Conservation (phyloP, 805 yeast genomes). For the Candida ovalis region DNA sequence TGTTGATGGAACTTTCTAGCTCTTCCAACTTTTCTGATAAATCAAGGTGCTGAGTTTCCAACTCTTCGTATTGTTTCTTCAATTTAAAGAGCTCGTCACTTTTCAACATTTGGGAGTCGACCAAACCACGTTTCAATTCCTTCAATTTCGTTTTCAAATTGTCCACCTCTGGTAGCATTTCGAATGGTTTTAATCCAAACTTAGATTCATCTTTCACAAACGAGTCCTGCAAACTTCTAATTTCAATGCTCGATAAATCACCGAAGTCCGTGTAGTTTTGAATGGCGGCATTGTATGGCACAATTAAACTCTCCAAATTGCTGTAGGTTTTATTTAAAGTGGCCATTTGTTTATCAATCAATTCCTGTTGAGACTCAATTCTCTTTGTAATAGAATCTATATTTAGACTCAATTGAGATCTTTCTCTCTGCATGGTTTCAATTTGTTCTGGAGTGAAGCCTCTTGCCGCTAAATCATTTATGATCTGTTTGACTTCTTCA, state of each 20-base stretch:
- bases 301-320: constrained; percentile 47
- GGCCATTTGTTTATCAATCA: constrained; percentile 45
- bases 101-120: constrained; percentile 41
- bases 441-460: constrained; percentile 63
- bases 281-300: constrained; percentile 52
- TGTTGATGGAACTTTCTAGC: constrained; percentile 48
- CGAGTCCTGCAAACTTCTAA: constrained; percentile 23
- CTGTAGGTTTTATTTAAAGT: constrained; percentile 48
- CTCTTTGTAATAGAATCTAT: constrained; percentile 43
- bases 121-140: constrained; percentile 43
- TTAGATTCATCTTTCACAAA: constrained; percentile 33
- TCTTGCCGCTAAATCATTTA: constrained; percentile 42
- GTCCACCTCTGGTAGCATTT: constrained; percentile 35
- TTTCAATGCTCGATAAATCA: constrained; percentile 20
- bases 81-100: constrained; percentile 56
- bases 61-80: constrained; percentile 41
- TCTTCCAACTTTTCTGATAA: constrained; percentile 54
- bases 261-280: constrained; percentile 39
- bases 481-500: constrained; percentile 36
- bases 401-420: constrained; percentile 52
- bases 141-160: constrained; percentile 34
- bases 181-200: constrained; percentile 44
- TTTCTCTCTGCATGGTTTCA: constrained; percentile 57
- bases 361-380: constrained; percentile 41
- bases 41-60: constrained; percentile 29